phyloP scores from a whole-genome alignment of 352 stramenopile genomes.

The Paralagenidium karlingii region DNA sequence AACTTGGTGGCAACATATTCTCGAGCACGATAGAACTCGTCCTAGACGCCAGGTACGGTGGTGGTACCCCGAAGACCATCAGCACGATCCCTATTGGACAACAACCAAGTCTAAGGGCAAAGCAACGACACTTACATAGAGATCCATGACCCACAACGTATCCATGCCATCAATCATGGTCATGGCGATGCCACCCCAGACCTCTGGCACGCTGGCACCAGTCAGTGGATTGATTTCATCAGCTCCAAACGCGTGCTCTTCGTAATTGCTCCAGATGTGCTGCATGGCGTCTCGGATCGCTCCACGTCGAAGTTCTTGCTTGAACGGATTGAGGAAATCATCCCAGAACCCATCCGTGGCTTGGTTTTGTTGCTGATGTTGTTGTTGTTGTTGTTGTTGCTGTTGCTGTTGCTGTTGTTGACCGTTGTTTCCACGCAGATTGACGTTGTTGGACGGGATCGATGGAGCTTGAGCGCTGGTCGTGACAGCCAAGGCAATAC shows the following conservation, averaged over 20 bases:
- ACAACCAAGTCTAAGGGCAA: slow-evolving; percentile 11
- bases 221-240: slow-evolving; percentile 90
- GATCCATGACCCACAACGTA: slow-evolving; percentile 98
- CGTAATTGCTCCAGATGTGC: slow-evolving; percentile 84
- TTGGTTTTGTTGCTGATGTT: too few relatives aligned
- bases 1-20: slow-evolving; percentile 79
- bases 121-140: too few relatives aligned
- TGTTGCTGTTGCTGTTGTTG: too few relatives aligned
- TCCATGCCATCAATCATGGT: slow-evolving; percentile 93
- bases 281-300: slow-evolving; percentile 54
- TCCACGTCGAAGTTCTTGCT: slow-evolving; percentile 27
- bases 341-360: too few relatives aligned
- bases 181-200: slow-evolving; percentile 85
- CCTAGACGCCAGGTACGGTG: slow-evolving; percentile 25
- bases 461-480: too few relatives aligned
- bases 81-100: background rate
- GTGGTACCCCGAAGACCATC: background rate
- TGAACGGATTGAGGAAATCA: too few relatives aligned
- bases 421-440: too few relatives aligned
- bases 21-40: slow-evolving; percentile 85
- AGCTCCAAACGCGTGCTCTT: slow-evolving; percentile 88
- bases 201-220: slow-evolving; percentile 43
- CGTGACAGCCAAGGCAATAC: too few relatives aligned
- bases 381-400: too few relatives aligned
- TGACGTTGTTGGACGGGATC: too few relatives aligned